Conservation (phyloP, 768 basidiomycete species). For the Fomitopsis serialis region DNA sequence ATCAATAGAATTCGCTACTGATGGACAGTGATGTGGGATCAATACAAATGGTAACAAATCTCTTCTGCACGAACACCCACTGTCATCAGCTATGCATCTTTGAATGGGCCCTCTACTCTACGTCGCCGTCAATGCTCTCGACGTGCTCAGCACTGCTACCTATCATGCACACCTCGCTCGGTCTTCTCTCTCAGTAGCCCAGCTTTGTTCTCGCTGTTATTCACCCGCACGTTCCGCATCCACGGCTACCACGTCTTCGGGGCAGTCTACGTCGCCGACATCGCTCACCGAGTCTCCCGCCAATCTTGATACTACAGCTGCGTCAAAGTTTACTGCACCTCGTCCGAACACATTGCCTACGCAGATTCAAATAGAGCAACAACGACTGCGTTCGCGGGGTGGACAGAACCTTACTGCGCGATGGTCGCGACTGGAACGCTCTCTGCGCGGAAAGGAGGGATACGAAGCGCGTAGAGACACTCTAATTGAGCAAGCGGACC, state of each 20-base stretch:
- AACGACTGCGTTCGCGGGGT: constrained; percentile 30
- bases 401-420: constrained; percentile 59
- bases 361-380: neutral
- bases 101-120: neutral
- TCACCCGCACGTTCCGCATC: neutral
- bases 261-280: neutral
- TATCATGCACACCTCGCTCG: neutral
- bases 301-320: neutral
- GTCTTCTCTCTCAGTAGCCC: neutral
- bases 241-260: neutral
- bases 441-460: constrained; percentile 39
- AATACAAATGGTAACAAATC: too few species aligned
- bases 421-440: constrained; percentile 50
- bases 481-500: neutral
- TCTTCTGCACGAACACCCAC: too few species aligned
- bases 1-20: too few species aligned
- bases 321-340: neutral
- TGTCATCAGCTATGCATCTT: neutral
- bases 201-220: neutral
- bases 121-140: neutral
- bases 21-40: too few species aligned
- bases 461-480: constrained; percentile 12
- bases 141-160: neutral
- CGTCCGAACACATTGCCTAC: neutral
- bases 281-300: neutral